A percentile compares a stretch with the other conserved stretches of the same genome.
Conservation (phyloP, 495 filamentous ascomycete genomes). For the Neurospora sp. region DNA sequence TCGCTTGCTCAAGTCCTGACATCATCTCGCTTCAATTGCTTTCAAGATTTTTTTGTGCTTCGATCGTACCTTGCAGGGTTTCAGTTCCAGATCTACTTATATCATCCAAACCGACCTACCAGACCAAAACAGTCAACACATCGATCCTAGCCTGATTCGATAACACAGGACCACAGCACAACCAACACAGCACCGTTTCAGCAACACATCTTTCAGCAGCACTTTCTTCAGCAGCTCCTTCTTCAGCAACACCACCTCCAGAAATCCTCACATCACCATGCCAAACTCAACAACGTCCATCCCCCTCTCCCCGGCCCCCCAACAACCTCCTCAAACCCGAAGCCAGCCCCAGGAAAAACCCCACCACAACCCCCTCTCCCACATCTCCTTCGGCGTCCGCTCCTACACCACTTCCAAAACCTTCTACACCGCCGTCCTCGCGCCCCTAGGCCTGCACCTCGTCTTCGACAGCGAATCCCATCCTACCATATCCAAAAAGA, state of each 20-base stretch:
- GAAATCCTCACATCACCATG: neutral
- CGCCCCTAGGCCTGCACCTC: slow-evolving; percentile 19
- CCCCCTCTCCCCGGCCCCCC: neutral
- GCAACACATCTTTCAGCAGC: neutral
- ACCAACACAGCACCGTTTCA: neutral
- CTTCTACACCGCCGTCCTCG: slow-evolving; percentile 23
- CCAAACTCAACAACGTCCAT: neutral
- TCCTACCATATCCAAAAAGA: neutral
- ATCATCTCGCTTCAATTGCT: slow-evolving; percentile 6
- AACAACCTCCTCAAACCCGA: neutral
- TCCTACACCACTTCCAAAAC: slow-evolving; percentile 18
- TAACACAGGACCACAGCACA: neutral
- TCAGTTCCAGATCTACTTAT: neutral
- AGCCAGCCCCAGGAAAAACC: too few relatives aligned
- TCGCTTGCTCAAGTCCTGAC: neutral
- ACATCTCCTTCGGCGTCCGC: slow-evolving; percentile 24
- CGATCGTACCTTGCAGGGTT: neutral
- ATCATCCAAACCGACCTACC: neutral
- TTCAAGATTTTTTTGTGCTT: neutral
- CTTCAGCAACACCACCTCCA: neutral
- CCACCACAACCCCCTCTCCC: slow-evolving; percentile 20
- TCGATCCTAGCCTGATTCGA: neutral
- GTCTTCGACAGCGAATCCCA: slow-evolving; percentile 23
- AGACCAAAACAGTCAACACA: neutral
- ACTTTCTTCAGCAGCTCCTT: too few relatives aligned